Evolutionary conservation across 2,329 filamentous ascomycete genomes (phyloP).

Genomic region (Onygena corvina): DNA sequence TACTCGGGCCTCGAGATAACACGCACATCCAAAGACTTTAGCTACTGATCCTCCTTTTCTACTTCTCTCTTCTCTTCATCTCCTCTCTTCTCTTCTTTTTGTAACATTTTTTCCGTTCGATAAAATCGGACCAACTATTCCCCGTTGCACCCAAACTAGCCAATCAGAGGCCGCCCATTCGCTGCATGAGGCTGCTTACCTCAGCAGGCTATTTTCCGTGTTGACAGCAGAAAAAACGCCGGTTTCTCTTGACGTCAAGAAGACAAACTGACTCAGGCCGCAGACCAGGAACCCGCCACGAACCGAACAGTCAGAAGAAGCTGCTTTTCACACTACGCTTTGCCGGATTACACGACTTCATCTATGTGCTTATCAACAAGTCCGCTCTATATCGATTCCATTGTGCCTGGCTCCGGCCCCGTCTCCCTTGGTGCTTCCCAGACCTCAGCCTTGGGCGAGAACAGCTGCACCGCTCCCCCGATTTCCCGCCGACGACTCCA

Average conservation of each 20-base stretch:
- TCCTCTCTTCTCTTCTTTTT: neutral
- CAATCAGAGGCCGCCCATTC: neutral
- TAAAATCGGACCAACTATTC: neutral
- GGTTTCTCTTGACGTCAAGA: conserved; percentile 1
- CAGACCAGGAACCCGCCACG: neutral
- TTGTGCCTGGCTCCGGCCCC: conserved; percentile 20
- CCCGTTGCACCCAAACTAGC: conserved; percentile 4
- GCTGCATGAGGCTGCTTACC: neutral
- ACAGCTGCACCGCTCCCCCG: conserved; percentile 13
- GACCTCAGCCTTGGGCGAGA: conserved; percentile 5
- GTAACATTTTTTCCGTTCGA: neutral
- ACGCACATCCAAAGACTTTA: conserved; percentile 35
- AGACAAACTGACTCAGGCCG: neutral
- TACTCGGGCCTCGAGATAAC: conserved; percentile 40
- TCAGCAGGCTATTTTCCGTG: neutral
- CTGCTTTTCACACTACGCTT: neutral
- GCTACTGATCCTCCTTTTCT: neutral
- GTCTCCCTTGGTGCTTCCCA: conserved; percentile 13
- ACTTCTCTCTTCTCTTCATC: neutral
- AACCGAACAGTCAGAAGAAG: neutral
- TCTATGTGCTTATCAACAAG: conserved; percentile 19
- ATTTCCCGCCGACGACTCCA: no score
- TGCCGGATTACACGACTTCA: conserved; percentile 8
- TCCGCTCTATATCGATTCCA: conserved; percentile 19
- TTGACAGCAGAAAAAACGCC: neutral